Evolutionary conservation across 805 yeast genomes (phyloP), one percentile per base, ranked within the genome.

Genomic region (Ogataea thermomethanolica): DNA sequence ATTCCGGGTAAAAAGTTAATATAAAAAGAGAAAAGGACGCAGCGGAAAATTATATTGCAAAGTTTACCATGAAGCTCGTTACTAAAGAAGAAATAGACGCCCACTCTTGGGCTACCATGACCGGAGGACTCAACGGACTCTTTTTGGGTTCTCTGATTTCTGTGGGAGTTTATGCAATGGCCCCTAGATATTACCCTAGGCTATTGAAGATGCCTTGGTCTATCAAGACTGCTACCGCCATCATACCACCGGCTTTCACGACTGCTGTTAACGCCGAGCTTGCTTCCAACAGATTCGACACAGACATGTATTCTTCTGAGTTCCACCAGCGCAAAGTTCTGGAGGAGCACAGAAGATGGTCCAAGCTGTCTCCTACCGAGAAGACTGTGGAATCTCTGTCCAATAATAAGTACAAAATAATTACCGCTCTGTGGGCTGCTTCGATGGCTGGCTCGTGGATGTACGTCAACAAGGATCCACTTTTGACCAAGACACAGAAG

Each of bases 381-480:
- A 78, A 78, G 57, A 24, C 66, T 3, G 62, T 78, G 32, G 76
- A 76, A 40, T 57, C 68, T 29, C 61, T 76, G 23, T 65, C 73
- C 30, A 73, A 67, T 40, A 68, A 79, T 65, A 83, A 81, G 59
- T 84, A 84, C 61, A 73, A 74, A 57, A 71, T 83, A 49, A 79
- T 85, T 49, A 74, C 81, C 14, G 80, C 77, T 41, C 73, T 83
- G 7, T 85, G 95, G 95, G 89, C 86, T 5, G 84, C 78, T 15
- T 81, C 91, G 3, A 64, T 85, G 68, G 84, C 73, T 50, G 95
- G 89, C 1, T 82, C 95, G 4, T 87, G 91, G 87, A 75, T 65
- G 33, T 54, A 67, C 32, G 87, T 84, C 37, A 80, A 84, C 65
- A 76, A 73, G 51, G 95, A 87, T 60, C 81, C 79, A 48, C 67